A percentile compares a stretch with the other conserved stretches of the same genome.
Conservation (phyloP, 495 filamentous ascomycete genomes). For the Daldinia decipiens region DNA sequence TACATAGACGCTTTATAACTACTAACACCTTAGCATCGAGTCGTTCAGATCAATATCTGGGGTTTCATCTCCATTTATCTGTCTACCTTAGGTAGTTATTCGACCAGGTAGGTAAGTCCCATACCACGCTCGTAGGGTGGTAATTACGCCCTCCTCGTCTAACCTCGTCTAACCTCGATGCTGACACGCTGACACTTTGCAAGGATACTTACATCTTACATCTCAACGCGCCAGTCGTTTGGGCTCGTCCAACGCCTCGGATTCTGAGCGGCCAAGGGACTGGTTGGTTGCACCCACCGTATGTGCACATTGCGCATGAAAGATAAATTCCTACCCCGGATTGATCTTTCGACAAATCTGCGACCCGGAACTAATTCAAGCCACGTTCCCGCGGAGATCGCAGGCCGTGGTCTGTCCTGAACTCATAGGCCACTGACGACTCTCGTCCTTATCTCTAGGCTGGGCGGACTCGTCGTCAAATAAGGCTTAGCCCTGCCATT, state of each 20-base stretch:
- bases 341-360: slow-evolving; percentile 13
- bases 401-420: background rate
- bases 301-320: slow-evolving; percentile 1
- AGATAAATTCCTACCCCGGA: slow-evolving; percentile 20
- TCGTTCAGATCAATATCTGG: background rate
- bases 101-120: background rate
- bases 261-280: slow-evolving; percentile 15
- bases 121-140: slow-evolving; percentile 6
- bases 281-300: slow-evolving; percentile 11
- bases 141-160: slow-evolving; percentile 6
- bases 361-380: slow-evolving; percentile 22
- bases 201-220: slow-evolving; percentile 22
- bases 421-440: slow-evolving; percentile 34
- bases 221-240: slow-evolving; percentile 7
- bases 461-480: slow-evolving; percentile 13
- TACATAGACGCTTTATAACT: slow-evolving; percentile 6
- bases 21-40: slow-evolving; percentile 4
- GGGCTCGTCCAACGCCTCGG: slow-evolving; percentile 23
- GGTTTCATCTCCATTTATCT: background rate
- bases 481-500: slow-evolving; percentile 17
- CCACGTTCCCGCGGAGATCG: slow-evolving; percentile 38
- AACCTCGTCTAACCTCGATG: slow-evolving; percentile 12
- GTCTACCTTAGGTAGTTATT: background rate
- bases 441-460: slow-evolving; percentile 41
- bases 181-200: slow-evolving; percentile 30